A percentile compares a stretch with the other conserved stretches of the same genome.
Conservation (phyloP, 352 stramenopile genomes). For the Phytophthora hybrid region DNA sequence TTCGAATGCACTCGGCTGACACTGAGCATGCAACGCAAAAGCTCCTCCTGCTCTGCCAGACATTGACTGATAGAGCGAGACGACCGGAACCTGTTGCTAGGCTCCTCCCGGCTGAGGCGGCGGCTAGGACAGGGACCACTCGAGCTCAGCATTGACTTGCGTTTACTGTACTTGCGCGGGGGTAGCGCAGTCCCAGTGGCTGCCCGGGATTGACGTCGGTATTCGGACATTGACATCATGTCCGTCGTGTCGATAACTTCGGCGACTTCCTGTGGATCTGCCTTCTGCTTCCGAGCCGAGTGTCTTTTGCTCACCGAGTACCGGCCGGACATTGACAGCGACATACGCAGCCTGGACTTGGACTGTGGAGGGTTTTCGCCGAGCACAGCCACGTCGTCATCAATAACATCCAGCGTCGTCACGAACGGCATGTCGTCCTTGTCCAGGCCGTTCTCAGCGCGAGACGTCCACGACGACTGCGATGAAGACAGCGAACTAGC, state of each 20-base stretch:
- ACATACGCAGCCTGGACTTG: slow-evolving; percentile 36
- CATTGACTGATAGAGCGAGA: slow-evolving; percentile 53
- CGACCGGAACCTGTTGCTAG: slow-evolving; percentile 24
- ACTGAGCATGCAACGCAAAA: slow-evolving; percentile 50
- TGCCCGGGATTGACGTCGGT: slow-evolving; percentile 20
- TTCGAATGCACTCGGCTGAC: slow-evolving; percentile 37
- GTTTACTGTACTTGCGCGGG: slow-evolving; percentile 29
- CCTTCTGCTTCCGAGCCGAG: slow-evolving; percentile 19
- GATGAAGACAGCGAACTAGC: slow-evolving; percentile 46
- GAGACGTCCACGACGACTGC: slow-evolving; percentile 38
- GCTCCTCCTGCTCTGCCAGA: slow-evolving; percentile 50
- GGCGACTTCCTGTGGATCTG: slow-evolving; percentile 37
- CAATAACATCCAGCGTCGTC: slow-evolving; percentile 54
- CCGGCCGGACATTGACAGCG: slow-evolving; percentile 31
- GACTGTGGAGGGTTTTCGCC: slow-evolving; percentile 35
- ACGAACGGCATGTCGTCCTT: slow-evolving; percentile 53
- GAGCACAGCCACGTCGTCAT: slow-evolving; percentile 49
- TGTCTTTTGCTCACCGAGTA: slow-evolving; percentile 31
- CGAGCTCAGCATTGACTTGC: slow-evolving; percentile 25
- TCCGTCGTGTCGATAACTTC: slow-evolving; percentile 66
- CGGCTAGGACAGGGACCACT: slow-evolving; percentile 25
- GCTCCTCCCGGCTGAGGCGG: slow-evolving; percentile 25
- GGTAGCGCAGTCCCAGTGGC: slow-evolving; percentile 11
- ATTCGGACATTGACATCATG: slow-evolving; percentile 48
- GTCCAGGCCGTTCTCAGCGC: slow-evolving; percentile 38